These are phyloP conservation scores for Brassica balearica DNA, from an alignment of 441 rosid genomes.

Conservation along the genomic window DNA sequence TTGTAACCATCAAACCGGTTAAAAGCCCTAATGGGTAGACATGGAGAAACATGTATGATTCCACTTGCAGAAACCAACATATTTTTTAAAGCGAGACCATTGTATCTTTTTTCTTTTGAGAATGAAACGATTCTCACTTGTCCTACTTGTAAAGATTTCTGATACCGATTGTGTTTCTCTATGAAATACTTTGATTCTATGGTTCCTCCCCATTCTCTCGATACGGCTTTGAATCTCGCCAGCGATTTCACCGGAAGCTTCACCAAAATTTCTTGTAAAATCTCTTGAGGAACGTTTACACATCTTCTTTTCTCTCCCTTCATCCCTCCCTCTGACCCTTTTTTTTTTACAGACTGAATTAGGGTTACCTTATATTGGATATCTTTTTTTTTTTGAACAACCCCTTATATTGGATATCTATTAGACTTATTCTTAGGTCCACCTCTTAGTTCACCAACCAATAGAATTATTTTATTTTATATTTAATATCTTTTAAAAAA, in stretches of 20 bases:
- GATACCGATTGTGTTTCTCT: conserved; percentile 7
- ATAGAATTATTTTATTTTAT: too few relatives aligned
- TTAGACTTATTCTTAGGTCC: too few relatives aligned
- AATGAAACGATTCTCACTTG: background rate
- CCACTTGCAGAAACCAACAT: background rate
- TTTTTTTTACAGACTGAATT: background rate
- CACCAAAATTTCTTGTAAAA: conserved; percentile 1
- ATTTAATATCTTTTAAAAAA: too few relatives aligned
- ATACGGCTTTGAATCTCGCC: conserved; percentile 17
- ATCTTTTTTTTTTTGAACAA: too few relatives aligned
- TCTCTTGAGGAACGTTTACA: background rate
- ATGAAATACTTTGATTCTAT: background rate
- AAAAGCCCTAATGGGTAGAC: conserved; percentile 6
- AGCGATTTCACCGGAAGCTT: conserved; percentile 14
- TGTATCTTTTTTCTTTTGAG: background rate
- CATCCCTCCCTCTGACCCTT: background rate
- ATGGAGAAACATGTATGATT: conserved; percentile 3
- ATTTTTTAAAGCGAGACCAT: background rate
- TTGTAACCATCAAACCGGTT: conserved; percentile 8
- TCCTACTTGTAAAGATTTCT: background rate
- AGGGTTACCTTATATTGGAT: too few relatives aligned
- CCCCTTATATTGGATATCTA: too few relatives aligned
- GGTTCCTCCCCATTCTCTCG: conserved; percentile 4
- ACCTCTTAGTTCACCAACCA: too few relatives aligned
- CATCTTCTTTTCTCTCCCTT: conserved; percentile 1